phyloP scores from a whole-genome alignment of 441 rosid species.

The Capsella rubella region DNA sequence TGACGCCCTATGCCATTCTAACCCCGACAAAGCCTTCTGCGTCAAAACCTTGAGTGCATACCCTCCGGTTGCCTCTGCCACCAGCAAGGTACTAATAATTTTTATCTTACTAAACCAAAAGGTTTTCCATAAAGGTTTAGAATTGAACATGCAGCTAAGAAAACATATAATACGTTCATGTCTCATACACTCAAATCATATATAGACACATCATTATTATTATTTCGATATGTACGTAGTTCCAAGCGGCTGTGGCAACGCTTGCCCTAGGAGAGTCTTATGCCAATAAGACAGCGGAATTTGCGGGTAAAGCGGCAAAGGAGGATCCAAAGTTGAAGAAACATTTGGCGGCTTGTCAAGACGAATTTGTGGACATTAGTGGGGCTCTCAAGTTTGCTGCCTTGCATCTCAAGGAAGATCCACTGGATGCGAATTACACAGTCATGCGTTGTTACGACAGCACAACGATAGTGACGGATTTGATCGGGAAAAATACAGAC shows the following conservation, averaged over 20 bases:
- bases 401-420: no score
- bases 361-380: not conserved
- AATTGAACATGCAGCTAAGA: no score
- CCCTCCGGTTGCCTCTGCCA: slow-evolving; percentile 17
- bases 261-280: slow-evolving; percentile 9
- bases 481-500: slow-evolving; percentile 24
- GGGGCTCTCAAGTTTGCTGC: no score
- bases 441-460: slow-evolving; percentile 26
- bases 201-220: not conserved
- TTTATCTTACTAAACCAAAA: not conserved
- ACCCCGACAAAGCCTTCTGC: slow-evolving; percentile 20
- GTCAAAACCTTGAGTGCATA: slow-evolving; percentile 17
- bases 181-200: not conserved
- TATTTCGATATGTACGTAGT: not conserved
- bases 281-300: not conserved
- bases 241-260: slow-evolving; percentile 1
- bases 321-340: slow-evolving; percentile 20
- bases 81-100: slow-evolving; percentile 12
- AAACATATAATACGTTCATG: not conserved
- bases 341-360: not conserved
- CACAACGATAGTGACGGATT: not conserved
- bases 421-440: slow-evolving; percentile 9
- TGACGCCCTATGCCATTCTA: slow-evolving; percentile 20
- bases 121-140: no score
- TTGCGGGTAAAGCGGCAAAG: not conserved